These are phyloP conservation scores for Globisporangium heterothallicum DNA, from an alignment of 352 stramenopile genomes.

Conservation along the genomic window DNA sequence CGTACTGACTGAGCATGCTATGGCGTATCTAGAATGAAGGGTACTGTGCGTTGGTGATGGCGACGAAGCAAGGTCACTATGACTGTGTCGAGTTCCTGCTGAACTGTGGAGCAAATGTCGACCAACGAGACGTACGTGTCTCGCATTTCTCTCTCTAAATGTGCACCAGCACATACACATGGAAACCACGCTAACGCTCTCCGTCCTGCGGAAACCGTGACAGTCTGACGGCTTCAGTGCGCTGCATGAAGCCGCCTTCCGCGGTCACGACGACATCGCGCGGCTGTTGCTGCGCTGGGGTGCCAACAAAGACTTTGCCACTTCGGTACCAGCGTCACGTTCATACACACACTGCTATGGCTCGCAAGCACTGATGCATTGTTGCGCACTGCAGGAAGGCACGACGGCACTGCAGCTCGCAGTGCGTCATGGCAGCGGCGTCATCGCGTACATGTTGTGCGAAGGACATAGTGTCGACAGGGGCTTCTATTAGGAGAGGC, in stretches of 20 bases:
- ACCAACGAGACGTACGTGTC: constrained; percentile 54
- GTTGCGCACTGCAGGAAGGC: constrained; percentile 34
- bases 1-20: not conserved
- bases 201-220: not conserved
- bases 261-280: constrained; percentile 52
- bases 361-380: not conserved
- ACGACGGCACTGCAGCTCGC: constrained; percentile 59
- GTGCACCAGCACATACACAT: too few relatives aligned
- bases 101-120: constrained; percentile 39
- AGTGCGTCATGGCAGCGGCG: constrained; percentile 56
- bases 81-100: constrained; percentile 55
- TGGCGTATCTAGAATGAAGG: constrained; percentile 36
- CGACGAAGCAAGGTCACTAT: constrained; percentile 44
- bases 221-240: constrained; percentile 70
- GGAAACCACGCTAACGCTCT: too few relatives aligned
- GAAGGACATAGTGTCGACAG: constrained; percentile 43
- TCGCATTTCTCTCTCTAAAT: too few relatives aligned
- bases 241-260: constrained; percentile 64
- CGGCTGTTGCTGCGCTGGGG: constrained; percentile 43
- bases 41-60: constrained; percentile 53
- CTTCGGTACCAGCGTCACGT: constrained; percentile 23
- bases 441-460: constrained; percentile 52
- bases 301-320: constrained; percentile 54
- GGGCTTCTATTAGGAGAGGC: constrained; percentile 49
- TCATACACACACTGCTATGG: not conserved